Evolutionary conservation across 1,284 basidiomycete species (phyloP), one percentile per base, ranked within the genome.

Genomic region (Ceratobasidium sp.): DNA sequence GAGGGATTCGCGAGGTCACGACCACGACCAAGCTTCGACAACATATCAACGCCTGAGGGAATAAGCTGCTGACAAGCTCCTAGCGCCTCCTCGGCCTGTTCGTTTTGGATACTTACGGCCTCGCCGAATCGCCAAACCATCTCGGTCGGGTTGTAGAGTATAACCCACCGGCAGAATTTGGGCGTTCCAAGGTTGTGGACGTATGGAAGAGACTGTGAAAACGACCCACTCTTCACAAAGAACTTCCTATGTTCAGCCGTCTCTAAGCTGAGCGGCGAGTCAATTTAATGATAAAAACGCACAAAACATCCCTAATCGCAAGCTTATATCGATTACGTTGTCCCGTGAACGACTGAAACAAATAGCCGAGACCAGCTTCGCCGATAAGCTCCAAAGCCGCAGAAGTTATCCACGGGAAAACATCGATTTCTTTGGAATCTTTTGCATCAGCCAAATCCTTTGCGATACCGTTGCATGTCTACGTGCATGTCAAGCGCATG

Each of bases 1-100:
- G 88, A 81, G 63, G 87, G 81, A 74, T 84, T 86, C 75, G 87
- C 87, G 45, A 89, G 84, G 79, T 89, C 87, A 77, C 84, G 86
- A 1, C 84, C 85, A n/a, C 75, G 63, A 45, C 50, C 76, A 29
- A 50, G 63, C 29, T 75, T 24, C n/a, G 78, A 76, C 22, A 78
- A 74, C 41, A 79, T 77, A 31, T 79, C 79, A 1, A 76, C 74
- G 3, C 77, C 78, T 9, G 56, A 41, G 4, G 51, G 33, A 5
- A 64, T 36, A 24, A 19, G 27, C 22, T 36, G 24, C 60, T 75
- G 59, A 76, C 85, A 85, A 74, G 82, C 78, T 19, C 80, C 76
- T 60, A 88, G 79, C 36, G 88, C 85, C 0, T 78, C 80, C 60
- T 79, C 80, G 31, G 87, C 86, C 0, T 84, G 85, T 17, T 81